phyloP scores from a whole-genome alignment of 164 flowering plant species.

The Macadamia tetraphylla region DNA sequence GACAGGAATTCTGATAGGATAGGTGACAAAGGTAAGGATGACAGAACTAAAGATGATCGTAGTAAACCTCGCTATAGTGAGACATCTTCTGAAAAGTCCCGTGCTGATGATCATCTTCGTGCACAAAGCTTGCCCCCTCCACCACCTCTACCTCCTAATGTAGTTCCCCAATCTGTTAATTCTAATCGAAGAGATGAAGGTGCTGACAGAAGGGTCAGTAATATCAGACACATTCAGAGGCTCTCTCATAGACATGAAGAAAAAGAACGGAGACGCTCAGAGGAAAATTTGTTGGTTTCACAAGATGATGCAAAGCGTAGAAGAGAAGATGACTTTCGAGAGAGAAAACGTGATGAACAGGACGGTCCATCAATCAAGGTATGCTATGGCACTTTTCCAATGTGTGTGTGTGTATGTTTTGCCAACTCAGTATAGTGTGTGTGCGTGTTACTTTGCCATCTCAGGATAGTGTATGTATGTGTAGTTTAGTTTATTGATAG shows the following conservation, averaged over 20 bases:
- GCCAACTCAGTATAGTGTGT: neutral
- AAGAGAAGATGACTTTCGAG: slow-evolving; percentile 88
- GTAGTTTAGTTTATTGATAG: too few relatives aligned
- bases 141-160: slow-evolving; percentile 80
- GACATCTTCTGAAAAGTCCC: slow-evolving; percentile 50
- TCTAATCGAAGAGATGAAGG: slow-evolving; percentile 81
- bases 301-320: slow-evolving; percentile 85
- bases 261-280: slow-evolving; percentile 84
- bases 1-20: slow-evolving; percentile 59
- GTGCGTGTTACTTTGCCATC: too few relatives aligned
- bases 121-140: slow-evolving; percentile 94
- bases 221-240: slow-evolving; percentile 65
- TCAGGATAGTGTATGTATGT: too few relatives aligned
- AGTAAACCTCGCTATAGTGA: slow-evolving; percentile 52
- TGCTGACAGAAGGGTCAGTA: slow-evolving; percentile 67
- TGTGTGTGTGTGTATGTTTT: slow-evolving; percentile 48
- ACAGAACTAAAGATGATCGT: slow-evolving; percentile 69
- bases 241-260: slow-evolving; percentile 95
- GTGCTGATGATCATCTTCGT: slow-evolving; percentile 69
- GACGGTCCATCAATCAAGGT: slow-evolving; percentile 67
- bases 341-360: slow-evolving; percentile 88
- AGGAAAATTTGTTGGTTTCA: slow-evolving; percentile 52
- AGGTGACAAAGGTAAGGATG: slow-evolving; percentile 55
- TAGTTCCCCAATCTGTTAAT: slow-evolving; percentile 75
- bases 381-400: slow-evolving; percentile 3